Percentiles rank a stretch among this genome's conserved stretches.
These are phyloP conservation scores for Cyclotella choctawhatcheeana DNA, from an alignment of 108 stramenopile species.

Conservation along the genomic window DNA sequence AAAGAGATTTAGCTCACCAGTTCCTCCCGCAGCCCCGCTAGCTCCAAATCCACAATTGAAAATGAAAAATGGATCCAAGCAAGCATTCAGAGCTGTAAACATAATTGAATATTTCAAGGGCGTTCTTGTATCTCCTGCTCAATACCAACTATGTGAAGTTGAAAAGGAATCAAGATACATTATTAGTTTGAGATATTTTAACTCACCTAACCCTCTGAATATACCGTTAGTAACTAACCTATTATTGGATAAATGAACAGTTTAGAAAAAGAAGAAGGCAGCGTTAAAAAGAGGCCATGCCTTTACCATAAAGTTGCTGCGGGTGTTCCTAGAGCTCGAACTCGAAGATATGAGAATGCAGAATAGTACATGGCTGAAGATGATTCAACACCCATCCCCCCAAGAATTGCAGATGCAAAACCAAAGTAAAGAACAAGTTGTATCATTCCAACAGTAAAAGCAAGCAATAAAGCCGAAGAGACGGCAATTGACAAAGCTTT, in stretches of 20 bases:
- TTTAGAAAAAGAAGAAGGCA: too few relatives aligned
- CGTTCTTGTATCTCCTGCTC: slow-evolving; percentile 78
- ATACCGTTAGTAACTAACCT: slow-evolving; percentile 93
- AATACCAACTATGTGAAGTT: neutral
- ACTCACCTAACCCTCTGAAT: slow-evolving; percentile 83
- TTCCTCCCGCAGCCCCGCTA: slow-evolving; percentile 91
- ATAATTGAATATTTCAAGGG: slow-evolving; percentile 82
- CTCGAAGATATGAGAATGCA: slow-evolving; percentile 75
- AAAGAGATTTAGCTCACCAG: too few relatives aligned
- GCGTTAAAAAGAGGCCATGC: too few relatives aligned
- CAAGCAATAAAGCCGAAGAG: slow-evolving; percentile 84
- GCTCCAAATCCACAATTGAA: slow-evolving; percentile 84
- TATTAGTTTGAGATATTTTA: neutral
- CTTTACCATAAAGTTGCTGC: slow-evolving; percentile 92
- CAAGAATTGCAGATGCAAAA: slow-evolving; percentile 63
- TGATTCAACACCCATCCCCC: slow-evolving; percentile 76
- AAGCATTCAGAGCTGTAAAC: slow-evolving; percentile 82
- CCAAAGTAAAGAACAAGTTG: slow-evolving; percentile 80
- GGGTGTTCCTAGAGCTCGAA: slow-evolving; percentile 86
- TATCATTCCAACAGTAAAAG: slow-evolving; percentile 76
- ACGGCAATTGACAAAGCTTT: slow-evolving; percentile 76
- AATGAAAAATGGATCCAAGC: slow-evolving; percentile 91
- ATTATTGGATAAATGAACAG: too few relatives aligned
- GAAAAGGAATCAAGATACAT: neutral
- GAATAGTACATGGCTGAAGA: slow-evolving; percentile 79